phyloP scores from a whole-genome alignment of 2,329 filamentous ascomycete genomes.

The Diaporthe destruens region DNA sequence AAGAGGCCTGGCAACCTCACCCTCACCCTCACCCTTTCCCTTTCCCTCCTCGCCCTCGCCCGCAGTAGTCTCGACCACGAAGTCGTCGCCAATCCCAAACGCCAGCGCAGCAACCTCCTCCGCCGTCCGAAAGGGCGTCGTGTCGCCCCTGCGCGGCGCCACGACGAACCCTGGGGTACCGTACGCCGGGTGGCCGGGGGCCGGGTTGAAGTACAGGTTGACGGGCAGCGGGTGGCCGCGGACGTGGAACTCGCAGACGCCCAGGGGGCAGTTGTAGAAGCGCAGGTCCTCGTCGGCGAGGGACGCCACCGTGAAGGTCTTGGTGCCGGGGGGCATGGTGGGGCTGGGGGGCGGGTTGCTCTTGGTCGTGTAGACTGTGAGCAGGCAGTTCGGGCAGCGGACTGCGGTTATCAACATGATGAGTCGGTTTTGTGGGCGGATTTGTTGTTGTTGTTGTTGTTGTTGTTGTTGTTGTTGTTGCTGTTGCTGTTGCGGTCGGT shows the following conservation, averaged over 20 bases:
- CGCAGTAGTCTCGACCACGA: too few relatives aligned
- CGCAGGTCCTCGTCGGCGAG: background rate
- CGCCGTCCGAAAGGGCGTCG: background rate
- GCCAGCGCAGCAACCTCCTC: background rate
- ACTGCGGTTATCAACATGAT: too few relatives aligned
- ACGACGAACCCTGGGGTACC: rapidly evolving
- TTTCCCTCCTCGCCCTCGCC: too few relatives aligned
- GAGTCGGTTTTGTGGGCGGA: too few relatives aligned
- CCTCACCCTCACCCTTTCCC: too few relatives aligned
- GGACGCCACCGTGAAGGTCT: background rate
- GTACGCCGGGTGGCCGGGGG: rapidly evolving
- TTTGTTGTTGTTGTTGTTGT: too few relatives aligned
- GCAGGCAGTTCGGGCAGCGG: constrained; percentile 4
- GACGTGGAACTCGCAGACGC: background rate
- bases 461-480: too few relatives aligned
- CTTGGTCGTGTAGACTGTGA: background rate
- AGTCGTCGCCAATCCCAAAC: background rate
- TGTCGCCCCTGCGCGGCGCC: background rate
- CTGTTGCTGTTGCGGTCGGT: too few relatives aligned
- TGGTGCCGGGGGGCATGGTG: background rate
- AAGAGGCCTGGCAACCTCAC: too few relatives aligned
- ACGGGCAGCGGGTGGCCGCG: rapidly evolving
- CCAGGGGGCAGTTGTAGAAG: background rate
- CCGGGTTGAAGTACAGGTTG: background rate
- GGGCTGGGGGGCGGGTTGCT: background rate